Conservation (phyloP, 371 early-diverging fungal species). For the Syncephalis plumigaleata region DNA sequence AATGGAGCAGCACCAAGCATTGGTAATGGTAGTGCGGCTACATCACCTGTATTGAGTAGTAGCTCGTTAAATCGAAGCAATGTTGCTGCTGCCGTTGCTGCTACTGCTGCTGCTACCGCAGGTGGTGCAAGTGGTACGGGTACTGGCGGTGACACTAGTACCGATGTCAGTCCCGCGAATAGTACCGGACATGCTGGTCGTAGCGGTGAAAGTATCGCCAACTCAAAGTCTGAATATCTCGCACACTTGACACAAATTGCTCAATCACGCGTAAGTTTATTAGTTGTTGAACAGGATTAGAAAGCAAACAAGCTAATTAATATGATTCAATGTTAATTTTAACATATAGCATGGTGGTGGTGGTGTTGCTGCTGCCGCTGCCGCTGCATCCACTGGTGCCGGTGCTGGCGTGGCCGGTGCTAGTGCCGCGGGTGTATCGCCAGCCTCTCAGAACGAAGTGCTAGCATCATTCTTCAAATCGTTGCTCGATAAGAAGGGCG, state of each 20-base stretch:
- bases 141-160: too few species aligned
- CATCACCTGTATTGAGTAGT: conserved; percentile 10
- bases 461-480: conserved; percentile 79
- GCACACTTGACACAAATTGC: neutral
- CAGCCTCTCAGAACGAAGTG: conserved; percentile 48
- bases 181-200: neutral
- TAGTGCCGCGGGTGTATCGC: conserved; percentile 9
- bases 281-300: conserved; percentile 9
- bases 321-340: too few species aligned
- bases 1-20: conserved; percentile 9
- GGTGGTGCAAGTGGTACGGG: neutral
- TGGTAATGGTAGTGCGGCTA: conserved; percentile 6
- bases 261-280: conserved; percentile 7
- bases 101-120: neutral
- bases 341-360: conserved; percentile 4
- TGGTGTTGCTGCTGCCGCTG: neutral
- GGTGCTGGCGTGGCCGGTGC: conserved; percentile 3
- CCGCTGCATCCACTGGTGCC: neutral
- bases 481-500: conserved; percentile 44
- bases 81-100: conserved; percentile 16
- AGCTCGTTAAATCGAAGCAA: conserved; percentile 15
- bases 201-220: neutral
- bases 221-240: too few species aligned
- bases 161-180: conserved; percentile 6
- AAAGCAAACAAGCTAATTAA: conserved; percentile 8